Conservation (phyloP, 2,329 filamentous ascomycete species). For the Microsporum audouinii region DNA sequence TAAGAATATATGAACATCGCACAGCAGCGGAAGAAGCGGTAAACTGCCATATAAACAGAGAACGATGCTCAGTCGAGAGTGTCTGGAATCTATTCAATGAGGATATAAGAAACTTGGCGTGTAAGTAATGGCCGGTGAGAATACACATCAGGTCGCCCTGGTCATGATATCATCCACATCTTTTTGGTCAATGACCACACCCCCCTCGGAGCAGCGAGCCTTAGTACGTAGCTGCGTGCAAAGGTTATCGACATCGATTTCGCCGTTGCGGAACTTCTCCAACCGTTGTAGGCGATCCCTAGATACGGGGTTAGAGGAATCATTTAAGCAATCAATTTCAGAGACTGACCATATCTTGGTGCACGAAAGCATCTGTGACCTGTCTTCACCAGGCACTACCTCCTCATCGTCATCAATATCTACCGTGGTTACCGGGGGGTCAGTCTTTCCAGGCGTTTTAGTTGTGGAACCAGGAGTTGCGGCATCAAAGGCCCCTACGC, state of each 20-base stretch:
- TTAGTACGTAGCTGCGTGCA: constrained; percentile 91
- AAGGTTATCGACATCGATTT: constrained; percentile 85
- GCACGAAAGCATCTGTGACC: constrained; percentile 61
- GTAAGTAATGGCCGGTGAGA: background rate
- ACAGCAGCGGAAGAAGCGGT: background rate
- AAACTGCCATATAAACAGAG: background rate
- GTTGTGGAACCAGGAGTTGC: constrained; percentile 18
- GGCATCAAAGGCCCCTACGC: constrained; percentile 52
- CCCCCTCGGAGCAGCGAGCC: constrained; percentile 80
- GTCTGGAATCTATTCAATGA: background rate
- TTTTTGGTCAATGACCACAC: constrained; percentile 76
- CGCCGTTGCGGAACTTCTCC: constrained; percentile 75
- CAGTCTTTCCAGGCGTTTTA: constrained; percentile 43
- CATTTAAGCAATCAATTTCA: background rate
- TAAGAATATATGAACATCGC: background rate
- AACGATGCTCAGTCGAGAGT: background rate
- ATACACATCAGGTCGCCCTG: constrained; percentile 21
- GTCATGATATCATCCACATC: constrained; percentile 74
- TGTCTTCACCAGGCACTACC: constrained; percentile 50
- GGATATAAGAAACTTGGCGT: background rate
- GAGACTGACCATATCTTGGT: constrained; percentile 78
- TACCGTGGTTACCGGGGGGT: constrained; percentile 60
- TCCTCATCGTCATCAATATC: constrained; percentile 63
- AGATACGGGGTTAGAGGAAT: constrained; percentile 10
- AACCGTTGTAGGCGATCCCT: constrained; percentile 88